phyloP scores from a whole-genome alignment of 306 rosid species.

The Sophora flavescens region DNA sequence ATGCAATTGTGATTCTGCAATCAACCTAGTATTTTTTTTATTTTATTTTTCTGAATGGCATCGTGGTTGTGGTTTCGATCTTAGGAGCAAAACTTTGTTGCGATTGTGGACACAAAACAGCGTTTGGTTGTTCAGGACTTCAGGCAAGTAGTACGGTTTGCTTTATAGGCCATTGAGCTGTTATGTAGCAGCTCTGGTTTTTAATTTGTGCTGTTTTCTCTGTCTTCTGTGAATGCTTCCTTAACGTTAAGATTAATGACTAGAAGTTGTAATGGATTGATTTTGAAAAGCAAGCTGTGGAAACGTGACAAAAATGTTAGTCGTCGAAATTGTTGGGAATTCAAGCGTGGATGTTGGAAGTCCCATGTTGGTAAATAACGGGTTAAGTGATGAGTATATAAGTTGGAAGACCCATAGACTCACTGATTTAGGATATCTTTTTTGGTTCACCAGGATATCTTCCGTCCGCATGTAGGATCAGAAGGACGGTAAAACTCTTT shows the following conservation, averaged over 20 bases:
- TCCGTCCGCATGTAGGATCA: too few relatives aligned
- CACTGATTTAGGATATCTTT: too few relatives aligned
- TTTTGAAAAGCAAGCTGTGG: neutral
- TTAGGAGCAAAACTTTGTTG: neutral
- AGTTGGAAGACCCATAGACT: too few relatives aligned
- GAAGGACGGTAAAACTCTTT: too few relatives aligned
- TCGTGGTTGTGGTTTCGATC: conserved; percentile 4
- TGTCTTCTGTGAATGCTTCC: neutral
- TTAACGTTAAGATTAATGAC: too few relatives aligned
- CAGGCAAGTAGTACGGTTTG: neutral
- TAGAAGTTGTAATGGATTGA: neutral
- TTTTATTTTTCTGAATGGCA: too few relatives aligned
- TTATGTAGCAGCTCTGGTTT: neutral
- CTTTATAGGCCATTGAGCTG: neutral
- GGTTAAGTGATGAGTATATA: too few relatives aligned
- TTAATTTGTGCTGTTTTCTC: conserved; percentile 1
- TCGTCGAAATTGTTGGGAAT: too few relatives aligned
- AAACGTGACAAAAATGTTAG: neutral
- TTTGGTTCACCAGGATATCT: too few relatives aligned
- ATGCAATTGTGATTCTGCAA: neutral
- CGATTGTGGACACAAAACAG: neutral
- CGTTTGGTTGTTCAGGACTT: neutral
- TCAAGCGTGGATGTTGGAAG: too few relatives aligned
- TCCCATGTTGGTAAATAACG: too few relatives aligned
- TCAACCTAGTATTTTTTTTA: neutral